phyloP scores from a whole-genome alignment of 2,329 filamentous ascomycete genomes.

The Ascomycota sp. region DNA sequence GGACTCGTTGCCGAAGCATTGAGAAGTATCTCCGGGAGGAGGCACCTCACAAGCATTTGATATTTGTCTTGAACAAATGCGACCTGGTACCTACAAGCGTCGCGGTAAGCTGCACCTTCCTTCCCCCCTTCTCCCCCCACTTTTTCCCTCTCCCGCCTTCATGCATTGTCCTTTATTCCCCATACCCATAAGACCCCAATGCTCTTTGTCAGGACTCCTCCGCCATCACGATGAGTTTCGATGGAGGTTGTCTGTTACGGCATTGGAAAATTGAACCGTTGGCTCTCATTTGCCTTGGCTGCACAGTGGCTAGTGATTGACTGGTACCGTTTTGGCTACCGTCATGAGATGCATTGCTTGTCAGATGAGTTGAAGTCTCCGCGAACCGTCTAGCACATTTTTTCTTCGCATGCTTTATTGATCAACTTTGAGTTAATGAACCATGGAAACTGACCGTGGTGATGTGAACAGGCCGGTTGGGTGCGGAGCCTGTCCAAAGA shows the following conservation, averaged over 20 bases:
- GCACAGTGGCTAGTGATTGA: slow-evolving; percentile 33
- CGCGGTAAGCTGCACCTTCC: slow-evolving; percentile 40
- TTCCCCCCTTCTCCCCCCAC: background rate
- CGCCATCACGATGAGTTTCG: slow-evolving; percentile 29
- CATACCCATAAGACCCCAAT: slow-evolving; percentile 29
- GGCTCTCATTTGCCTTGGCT: slow-evolving; percentile 18
- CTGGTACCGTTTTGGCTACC: slow-evolving; percentile 72
- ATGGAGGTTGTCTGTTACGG: slow-evolving; percentile 96
- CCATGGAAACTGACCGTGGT: background rate
- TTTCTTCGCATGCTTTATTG: background rate
- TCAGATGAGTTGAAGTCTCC: slow-evolving; percentile 93
- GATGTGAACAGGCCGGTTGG: slow-evolving; percentile 56
- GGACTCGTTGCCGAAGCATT: slow-evolving; percentile 57
- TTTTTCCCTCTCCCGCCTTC: background rate
- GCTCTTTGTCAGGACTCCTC: slow-evolving; percentile 70
- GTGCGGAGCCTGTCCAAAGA: slow-evolving; percentile 75
- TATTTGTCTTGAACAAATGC: slow-evolving; percentile 23
- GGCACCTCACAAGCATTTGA: slow-evolving; percentile 83
- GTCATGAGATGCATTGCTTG: slow-evolving; percentile 62
- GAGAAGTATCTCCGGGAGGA: slow-evolving; percentile 90
- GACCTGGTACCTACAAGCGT: slow-evolving; percentile 83
- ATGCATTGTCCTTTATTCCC: slow-evolving; percentile 9
- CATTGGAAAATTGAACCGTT: slow-evolving; percentile 74
- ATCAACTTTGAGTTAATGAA: slow-evolving; percentile 7
- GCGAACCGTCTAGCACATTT: slow-evolving; percentile 48